Conservation (phyloP, 1,284 basidiomycete species). For the Heliocybe sulcata region DNA sequence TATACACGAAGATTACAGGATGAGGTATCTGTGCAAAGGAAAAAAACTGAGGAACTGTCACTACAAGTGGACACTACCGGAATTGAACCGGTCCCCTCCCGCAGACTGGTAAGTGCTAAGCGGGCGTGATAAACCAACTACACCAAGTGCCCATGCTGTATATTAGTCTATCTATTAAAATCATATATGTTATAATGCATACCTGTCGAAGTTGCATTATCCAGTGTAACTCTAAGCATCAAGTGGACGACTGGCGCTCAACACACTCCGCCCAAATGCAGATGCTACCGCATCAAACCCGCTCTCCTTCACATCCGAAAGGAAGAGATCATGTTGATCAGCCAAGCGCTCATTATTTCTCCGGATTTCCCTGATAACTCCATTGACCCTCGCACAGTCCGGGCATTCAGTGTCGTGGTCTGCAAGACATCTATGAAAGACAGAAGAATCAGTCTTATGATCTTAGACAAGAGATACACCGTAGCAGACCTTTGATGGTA, state of each 20-base stretch:
- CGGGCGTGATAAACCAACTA: neutral
- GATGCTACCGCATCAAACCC: slow-evolving; percentile 79
- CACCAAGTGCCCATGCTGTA: neutral
- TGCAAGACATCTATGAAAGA: slow-evolving; percentile 56
- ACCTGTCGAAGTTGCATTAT: too few relatives aligned
- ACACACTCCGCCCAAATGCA: slow-evolving; percentile 72
- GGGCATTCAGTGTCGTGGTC: slow-evolving; percentile 89
- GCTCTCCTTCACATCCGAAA: slow-evolving; percentile 77
- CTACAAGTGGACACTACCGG: neutral
- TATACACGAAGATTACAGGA: too few relatives aligned
- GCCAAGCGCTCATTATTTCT: slow-evolving; percentile 78
- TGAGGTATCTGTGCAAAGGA: neutral
- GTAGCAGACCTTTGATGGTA: slow-evolving; percentile 81
- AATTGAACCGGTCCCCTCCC: slow-evolving; percentile 1
- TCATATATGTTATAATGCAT: too few relatives aligned
- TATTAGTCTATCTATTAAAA: neutral
- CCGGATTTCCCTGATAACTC: slow-evolving; percentile 84
- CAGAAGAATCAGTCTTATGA: slow-evolving; percentile 2
- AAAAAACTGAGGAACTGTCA: neutral
- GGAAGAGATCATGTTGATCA: slow-evolving; percentile 85
- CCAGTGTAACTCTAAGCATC: too few relatives aligned
- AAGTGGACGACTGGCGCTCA: slow-evolving; percentile 33
- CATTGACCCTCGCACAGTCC: slow-evolving; percentile 78
- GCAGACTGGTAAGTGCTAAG: neutral
- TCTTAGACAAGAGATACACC: neutral